Base-by-base conservation (phyloP, 2,329 filamentous ascomycete genomes). In the Graphilbum fragrans region DNA sequence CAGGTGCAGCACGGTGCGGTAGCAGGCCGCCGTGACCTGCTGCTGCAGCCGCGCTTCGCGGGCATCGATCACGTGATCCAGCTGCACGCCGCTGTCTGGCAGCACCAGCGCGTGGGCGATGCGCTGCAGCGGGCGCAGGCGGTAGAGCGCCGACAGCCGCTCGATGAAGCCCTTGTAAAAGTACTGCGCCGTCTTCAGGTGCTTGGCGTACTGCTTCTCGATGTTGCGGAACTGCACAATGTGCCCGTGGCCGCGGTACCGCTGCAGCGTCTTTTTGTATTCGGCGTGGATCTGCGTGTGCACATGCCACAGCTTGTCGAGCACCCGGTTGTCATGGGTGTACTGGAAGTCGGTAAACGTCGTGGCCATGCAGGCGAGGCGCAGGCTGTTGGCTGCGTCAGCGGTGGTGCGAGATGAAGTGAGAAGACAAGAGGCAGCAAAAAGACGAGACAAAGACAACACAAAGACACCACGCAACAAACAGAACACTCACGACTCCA, bases 141-240 rank as follows among this genome's bases (percentile, higher is more conserved):
- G 66, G 53, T 76, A 80, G 39, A 70, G 67, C 21, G 67, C 69
- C 41, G 82, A 79, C 20, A 95, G 68, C 43, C 80, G 77, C 58
- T 90, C 79, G 41, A 95, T 82, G 54, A 86, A 92, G 49, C 78
- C 80, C 53, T 83, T 78, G 67, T 96, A 96, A 59, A 94, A 95
- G 53, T 78, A 77, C 60, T 92, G 85, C 49, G 86, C 83, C 37
- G 80, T 81, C 61, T 90, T 93, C 51, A 96, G 77, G 58, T 94
- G 96, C 50, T 77, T 75, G 43, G 81, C 68, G 59, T 93, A 96
- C 48, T 80, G 72, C 61, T 84, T 88, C 57, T 85, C 81, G 39
- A 90, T 67, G 60, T 87, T 92, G 48, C 88, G 77, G 53, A 77
- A 77, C 60, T 77, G 69, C 12, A 82, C 75, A 5, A 67, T 66